A percentile compares a stretch with the other conserved stretches of the same genome.
Evolutionary conservation across 192 early-diverging fungal species (phyloP).

Genomic region (Lobosporangium transversale): DNA sequence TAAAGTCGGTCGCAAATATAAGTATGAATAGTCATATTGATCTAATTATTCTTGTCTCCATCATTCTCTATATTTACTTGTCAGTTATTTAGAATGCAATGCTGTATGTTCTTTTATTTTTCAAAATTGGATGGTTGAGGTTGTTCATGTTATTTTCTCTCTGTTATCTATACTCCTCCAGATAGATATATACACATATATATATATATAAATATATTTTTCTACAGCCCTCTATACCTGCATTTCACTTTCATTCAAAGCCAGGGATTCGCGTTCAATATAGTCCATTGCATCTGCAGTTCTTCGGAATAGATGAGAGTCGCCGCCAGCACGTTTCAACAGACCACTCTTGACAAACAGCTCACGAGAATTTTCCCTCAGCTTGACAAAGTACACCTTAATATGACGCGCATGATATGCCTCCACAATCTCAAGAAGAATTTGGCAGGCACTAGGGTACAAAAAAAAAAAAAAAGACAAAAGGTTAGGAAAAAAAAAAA

Average conservation of each 20-base stretch:
- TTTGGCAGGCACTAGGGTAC: conserved; percentile 63
- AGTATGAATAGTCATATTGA: no score
- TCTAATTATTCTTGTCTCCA: no score
- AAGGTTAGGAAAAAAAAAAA: not conserved
- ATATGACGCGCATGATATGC: conserved; percentile 84
- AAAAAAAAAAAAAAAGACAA: not conserved
- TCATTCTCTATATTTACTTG: no score
- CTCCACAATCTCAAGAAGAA: conserved; percentile 89
- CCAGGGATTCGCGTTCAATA: conserved; percentile 53
- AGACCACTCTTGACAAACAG: conserved; percentile 82
- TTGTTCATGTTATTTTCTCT: no score
- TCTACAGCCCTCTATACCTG: conserved; percentile 37
- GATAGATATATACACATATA: no score
- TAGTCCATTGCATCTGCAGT: conserved; percentile 66
- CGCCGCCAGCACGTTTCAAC: conserved; percentile 64
- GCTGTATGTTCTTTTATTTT: no score
- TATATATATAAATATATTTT: no score
- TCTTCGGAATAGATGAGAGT: conserved; percentile 70
- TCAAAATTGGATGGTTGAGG: no score
- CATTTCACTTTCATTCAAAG: conserved; percentile 21
- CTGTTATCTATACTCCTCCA: no score
- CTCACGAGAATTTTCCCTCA: conserved; percentile 74
- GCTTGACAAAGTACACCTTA: conserved; percentile 91
- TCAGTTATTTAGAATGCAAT: no score
- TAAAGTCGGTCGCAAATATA: no score